These are phyloP conservation scores for Globisporangium nagaii DNA, from an alignment of 352 stramenopile species.

Conservation along the genomic window DNA sequence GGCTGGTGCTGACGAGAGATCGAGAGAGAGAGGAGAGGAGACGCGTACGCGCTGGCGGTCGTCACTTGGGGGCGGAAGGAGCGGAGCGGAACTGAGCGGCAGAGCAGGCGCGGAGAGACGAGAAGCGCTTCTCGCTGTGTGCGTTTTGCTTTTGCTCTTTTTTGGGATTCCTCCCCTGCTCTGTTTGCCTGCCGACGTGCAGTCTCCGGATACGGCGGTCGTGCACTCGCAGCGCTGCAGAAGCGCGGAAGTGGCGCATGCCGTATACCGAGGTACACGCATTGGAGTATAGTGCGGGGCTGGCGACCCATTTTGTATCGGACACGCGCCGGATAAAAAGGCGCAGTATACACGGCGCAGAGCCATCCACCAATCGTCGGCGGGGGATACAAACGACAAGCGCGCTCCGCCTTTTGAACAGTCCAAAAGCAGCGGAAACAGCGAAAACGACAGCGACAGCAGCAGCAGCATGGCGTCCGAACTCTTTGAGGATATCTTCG, in stretches of 20 bases:
- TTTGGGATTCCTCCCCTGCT: slow-evolving; percentile 4
- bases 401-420: no score
- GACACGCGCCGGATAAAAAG: neutral
- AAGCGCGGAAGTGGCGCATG: no score
- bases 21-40: neutral
- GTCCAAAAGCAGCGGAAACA: slow-evolving; percentile 5
- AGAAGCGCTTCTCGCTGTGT: slow-evolving; percentile 6
- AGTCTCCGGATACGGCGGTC: slow-evolving; percentile 7
- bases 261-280: neutral
- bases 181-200: neutral
- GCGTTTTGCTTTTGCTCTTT: slow-evolving; percentile 17
- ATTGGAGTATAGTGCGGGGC: neutral
- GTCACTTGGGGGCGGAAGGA: neutral
- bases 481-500: slow-evolving; percentile 99
- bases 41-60: slow-evolving; percentile 33
- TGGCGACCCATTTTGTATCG: neutral
- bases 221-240: no score
- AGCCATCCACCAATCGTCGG: slow-evolving; percentile 10
- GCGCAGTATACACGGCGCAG: slow-evolving; percentile 2
- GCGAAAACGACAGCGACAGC: slow-evolving; percentile 2
- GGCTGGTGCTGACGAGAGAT: neutral
- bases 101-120: neutral
- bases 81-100: neutral
- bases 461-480: slow-evolving; percentile 79
- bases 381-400: neutral